Evolutionary conservation across 2,329 filamentous ascomycete genomes (phyloP).

Genomic region (Cytospora piceicola): DNA sequence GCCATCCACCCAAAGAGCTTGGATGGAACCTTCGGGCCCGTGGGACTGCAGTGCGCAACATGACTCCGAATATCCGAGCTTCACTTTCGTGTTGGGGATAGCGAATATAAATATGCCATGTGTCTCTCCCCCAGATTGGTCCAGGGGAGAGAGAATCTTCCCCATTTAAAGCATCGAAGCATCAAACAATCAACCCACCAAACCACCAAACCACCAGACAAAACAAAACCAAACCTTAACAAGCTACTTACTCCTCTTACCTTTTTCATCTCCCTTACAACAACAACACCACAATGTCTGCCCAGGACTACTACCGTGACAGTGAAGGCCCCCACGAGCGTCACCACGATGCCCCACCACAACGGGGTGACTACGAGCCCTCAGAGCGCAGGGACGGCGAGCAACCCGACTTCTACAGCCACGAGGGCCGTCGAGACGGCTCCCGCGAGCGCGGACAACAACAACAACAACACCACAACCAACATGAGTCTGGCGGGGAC

Average conservation of each 20-base stretch:
- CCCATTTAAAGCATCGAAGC: too few relatives aligned
- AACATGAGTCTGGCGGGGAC: conserved; percentile 33
- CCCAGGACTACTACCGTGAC: conserved; percentile 21
- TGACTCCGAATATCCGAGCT: background rate
- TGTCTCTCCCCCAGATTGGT: background rate
- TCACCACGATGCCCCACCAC: conserved; percentile 16
- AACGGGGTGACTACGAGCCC: conserved; percentile 16
- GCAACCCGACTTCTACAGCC: conserved; percentile 23
- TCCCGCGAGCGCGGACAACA: conserved; percentile 7
- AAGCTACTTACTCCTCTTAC: background rate
- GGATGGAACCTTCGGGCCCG: conserved; percentile 1
- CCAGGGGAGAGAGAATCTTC: background rate
- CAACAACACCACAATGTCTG: conserved; percentile 9
- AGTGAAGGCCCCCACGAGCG: conserved; percentile 15
- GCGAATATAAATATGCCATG: background rate
- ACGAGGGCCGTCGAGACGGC: conserved; percentile 14
- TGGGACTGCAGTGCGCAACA: background rate
- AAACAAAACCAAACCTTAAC: background rate
- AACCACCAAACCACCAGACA: background rate
- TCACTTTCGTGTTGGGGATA: background rate
- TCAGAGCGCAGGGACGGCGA: conserved; percentile 9
- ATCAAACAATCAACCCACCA: too few relatives aligned
- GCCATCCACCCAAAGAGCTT: background rate
- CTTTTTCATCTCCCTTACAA: background rate
- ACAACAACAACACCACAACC: background rate